Evolutionary conservation across 2,329 filamentous ascomycete species (phyloP), one percentile per base, ranked within the genome.

Genomic region (Calonectria montana): DNA sequence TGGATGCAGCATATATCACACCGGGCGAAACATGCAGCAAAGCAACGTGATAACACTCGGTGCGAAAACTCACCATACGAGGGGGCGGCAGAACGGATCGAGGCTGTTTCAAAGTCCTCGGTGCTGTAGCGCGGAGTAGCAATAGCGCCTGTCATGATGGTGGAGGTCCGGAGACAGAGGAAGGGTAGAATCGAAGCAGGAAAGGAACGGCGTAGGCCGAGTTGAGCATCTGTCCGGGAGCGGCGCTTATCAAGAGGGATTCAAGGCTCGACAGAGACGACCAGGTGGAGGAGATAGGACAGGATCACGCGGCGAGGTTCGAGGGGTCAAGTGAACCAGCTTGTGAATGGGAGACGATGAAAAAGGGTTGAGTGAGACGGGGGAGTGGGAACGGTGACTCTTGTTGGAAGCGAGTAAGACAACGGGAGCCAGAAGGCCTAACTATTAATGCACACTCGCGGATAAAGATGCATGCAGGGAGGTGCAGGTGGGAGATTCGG

Each of bases 71-170:
- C 77, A 91, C 89, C 86, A 81, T 93, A 93, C 12, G 92, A 93
- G 47, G 92, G 92, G n/a, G 91, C 91, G 9, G 88, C 88, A 21
- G 91, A 93, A 76, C 86, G 90, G 73, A 94, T 89, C 12, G 92
- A 94, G 8, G 89, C 88, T 25, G 91, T 92, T 77, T 94, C 92
- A 70, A 92, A 90, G 80, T 93, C 91, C 71, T 90, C 88, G 7
- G 83, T 77, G 75, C 80, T 82, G 69, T 84, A 84, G 55, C 82
- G 82, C 67, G 82, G 78, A 25, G 80, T 77, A 63, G 77, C 75
- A 65, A 81, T 70, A 25, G 78, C 74, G 48, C 75, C 82, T 37
- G 80, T 81, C 81, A 82, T 83, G 71, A 76, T 78, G 79, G 66
- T 31, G 65, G 67, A 71, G 75, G 53, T 64, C 50, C 66, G 65